Percentiles rank a stretch among this genome's conserved stretches.
phyloP scores from a whole-genome alignment of 208 protist genomes.

The Wallacemonas sp. region DNA sequence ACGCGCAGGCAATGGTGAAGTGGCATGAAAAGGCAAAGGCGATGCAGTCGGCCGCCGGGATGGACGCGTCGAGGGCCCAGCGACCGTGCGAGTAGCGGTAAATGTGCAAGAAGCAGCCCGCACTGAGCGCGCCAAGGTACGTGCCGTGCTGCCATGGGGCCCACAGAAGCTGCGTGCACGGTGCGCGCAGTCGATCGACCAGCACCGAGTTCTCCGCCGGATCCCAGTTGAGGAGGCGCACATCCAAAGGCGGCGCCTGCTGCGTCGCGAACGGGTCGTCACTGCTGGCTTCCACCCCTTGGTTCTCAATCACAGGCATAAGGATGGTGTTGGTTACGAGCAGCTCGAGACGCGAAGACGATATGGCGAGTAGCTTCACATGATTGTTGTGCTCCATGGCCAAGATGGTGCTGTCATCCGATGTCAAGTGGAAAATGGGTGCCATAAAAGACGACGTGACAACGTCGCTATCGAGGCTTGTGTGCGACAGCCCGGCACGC shows the following conservation, averaged over 20 bases:
- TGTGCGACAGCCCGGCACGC: not conserved
- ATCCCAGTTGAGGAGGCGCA: conserved; percentile 62
- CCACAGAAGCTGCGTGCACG: conserved; percentile 74
- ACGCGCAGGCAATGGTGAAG: conserved; percentile 77
- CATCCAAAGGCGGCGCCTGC: conserved; percentile 27
- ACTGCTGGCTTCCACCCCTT: conserved; percentile 8
- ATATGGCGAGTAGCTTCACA: conserved; percentile 73
- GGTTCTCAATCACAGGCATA: conserved; percentile 59
- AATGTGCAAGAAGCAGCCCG: conserved; percentile 54
- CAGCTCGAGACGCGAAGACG: conserved; percentile 76
- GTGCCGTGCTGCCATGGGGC: conserved; percentile 86
- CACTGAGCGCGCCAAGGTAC: conserved; percentile 65
- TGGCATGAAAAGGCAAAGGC: conserved; percentile 63
- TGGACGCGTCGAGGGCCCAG: conserved; percentile 67
- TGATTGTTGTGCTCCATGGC: conserved; percentile 91
- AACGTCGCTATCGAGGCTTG: conserved; percentile 4
- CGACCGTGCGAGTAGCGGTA: conserved; percentile 81
- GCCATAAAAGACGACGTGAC: conserved; percentile 57
- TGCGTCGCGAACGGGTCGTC: conserved; percentile 24
- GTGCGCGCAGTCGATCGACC: conserved; percentile 56
- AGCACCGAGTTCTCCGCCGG: conserved; percentile 45
- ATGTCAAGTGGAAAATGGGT: conserved; percentile 80
- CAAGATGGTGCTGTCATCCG: conserved; percentile 67
- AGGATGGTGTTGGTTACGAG: conserved; percentile 68
- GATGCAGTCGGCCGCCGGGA: conserved; percentile 51